Evolutionary conservation across 1,284 basidiomycete species (phyloP).

Genomic region (Moesziomyces antarcticus): DNA sequence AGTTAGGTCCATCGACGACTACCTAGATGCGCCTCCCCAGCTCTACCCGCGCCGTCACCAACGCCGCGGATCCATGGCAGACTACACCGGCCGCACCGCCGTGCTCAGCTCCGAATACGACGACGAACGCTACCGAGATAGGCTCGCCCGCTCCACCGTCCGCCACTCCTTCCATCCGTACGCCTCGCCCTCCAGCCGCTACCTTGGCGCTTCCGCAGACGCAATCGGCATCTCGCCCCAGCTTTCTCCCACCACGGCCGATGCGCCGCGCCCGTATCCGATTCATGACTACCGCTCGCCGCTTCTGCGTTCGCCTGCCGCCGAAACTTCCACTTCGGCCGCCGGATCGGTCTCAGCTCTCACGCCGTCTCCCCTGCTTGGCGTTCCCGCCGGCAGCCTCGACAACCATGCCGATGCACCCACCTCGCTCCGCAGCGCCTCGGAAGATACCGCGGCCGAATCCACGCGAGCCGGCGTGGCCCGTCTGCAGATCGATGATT

Average conservation of each 20-base stretch:
- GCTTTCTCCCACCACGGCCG: constrained; percentile 27
- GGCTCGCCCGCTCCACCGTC: constrained; percentile 7
- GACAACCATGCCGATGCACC: constrained; percentile 2
- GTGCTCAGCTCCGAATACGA: constrained; percentile 4
- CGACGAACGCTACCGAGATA: constrained; percentile 24
- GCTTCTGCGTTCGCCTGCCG: constrained; percentile 17
- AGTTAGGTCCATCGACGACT: constrained; percentile 39
- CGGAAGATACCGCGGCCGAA: constrained; percentile 30
- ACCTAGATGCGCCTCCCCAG: constrained; percentile 21
- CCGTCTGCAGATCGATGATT: constrained; percentile 39
- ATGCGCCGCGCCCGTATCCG: constrained; percentile 7
- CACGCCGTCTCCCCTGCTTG: constrained; percentile 25
- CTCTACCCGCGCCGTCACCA: constrained; percentile 3
- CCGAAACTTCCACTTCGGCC: constrained; percentile 16
- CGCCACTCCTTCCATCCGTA: constrained; percentile 32
- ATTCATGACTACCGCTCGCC: constrained; percentile 3
- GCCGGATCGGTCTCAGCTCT: constrained; percentile 16
- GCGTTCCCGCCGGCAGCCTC: neutral
- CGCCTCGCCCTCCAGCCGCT: constrained; percentile 11
- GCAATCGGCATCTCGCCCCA: constrained; percentile 17
- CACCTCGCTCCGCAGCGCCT: constrained; percentile 11
- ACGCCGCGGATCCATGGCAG: constrained; percentile 17
- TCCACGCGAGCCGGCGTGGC: constrained; percentile 29
- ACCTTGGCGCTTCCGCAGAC: neutral
- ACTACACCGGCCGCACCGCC: constrained; percentile 6